phyloP scores from a whole-genome alignment of 257 asterid genomes.

The Lantana camara region DNA sequence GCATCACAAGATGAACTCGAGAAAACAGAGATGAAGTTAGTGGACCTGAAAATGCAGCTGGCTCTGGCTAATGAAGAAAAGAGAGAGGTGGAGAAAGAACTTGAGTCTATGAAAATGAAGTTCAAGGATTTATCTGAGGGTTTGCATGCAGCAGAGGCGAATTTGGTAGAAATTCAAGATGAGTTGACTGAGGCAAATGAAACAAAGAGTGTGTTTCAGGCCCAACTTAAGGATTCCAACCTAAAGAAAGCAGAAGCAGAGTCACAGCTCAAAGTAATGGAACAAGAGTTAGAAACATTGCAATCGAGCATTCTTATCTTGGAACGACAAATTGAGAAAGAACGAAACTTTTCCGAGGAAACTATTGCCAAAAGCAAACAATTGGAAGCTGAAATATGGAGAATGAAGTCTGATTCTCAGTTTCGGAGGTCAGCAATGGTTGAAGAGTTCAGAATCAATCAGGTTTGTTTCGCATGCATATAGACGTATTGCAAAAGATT shows the following conservation, averaged over 20 bases:
- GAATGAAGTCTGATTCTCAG: slow-evolving; percentile 47
- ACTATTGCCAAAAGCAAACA: slow-evolving; percentile 46
- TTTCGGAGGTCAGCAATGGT: slow-evolving; percentile 46
- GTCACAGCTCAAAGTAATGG: slow-evolving; percentile 41
- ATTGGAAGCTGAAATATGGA: slow-evolving; percentile 51
- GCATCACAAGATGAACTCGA: slow-evolving; percentile 54
- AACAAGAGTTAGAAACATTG: slow-evolving; percentile 46
- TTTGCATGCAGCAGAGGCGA: slow-evolving; percentile 53
- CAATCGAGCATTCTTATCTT: slow-evolving; percentile 40
- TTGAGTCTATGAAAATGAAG: slow-evolving; percentile 37
- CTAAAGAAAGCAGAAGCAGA: slow-evolving; percentile 48
- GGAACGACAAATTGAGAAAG: slow-evolving; percentile 48
- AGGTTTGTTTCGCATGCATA: slow-evolving; percentile 44
- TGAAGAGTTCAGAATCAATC: slow-evolving; percentile 60
- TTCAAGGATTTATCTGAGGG: slow-evolving; percentile 43
- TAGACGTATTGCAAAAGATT: too few relatives aligned
- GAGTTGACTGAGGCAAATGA: slow-evolving; percentile 43
- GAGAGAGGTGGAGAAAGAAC: slow-evolving; percentile 47
- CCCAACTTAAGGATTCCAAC: slow-evolving; percentile 47
- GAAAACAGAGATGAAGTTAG: slow-evolving; percentile 41
- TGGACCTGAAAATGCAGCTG: slow-evolving; percentile 49
- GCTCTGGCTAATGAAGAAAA: slow-evolving; percentile 50
- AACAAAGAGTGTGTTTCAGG: slow-evolving; percentile 38
- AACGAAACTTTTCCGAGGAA: slow-evolving; percentile 48
- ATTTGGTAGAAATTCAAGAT: slow-evolving; percentile 37